Evolutionary conservation across 768 basidiomycete species (phyloP).

Genomic region (Mycena belliarum): DNA sequence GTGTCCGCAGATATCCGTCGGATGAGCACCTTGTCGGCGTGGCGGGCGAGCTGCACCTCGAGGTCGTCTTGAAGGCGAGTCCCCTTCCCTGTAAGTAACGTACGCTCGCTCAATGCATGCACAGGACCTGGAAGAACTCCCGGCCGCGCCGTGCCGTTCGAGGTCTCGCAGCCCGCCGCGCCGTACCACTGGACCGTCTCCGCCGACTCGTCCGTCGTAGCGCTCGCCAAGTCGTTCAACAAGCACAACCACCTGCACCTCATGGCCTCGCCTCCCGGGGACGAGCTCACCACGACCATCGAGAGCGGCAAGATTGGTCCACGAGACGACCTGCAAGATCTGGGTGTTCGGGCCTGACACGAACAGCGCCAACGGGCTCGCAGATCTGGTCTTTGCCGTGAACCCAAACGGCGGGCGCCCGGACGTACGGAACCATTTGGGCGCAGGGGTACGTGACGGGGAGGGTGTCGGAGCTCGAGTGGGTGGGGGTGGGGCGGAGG

Average conservation of each 20-base stretch:
- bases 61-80: slow-evolving; percentile 94
- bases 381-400: slow-evolving; percentile 64
- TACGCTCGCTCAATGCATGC: too few species aligned
- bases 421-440: slow-evolving; percentile 61
- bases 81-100: neutral
- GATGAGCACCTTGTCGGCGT: slow-evolving; percentile 99
- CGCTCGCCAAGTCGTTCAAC: slow-evolving; percentile 97
- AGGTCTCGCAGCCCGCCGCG: slow-evolving; percentile 96
- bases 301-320: slow-evolving; percentile 81
- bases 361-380: too few species aligned
- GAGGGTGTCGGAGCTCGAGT: neutral
- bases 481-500: neutral
- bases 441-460: slow-evolving; percentile 57
- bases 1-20: slow-evolving; percentile 94
- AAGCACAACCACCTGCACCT: slow-evolving; percentile 99
- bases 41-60: slow-evolving; percentile 98
- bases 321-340: slow-evolving; percentile 99
- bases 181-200: slow-evolving; percentile 97
- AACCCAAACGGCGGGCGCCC: slow-evolving; percentile 43
- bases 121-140: slow-evolving; percentile 98
- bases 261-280: slow-evolving; percentile 90
- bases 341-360: slow-evolving; percentile 99
- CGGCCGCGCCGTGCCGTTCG: slow-evolving; percentile 97
- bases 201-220: slow-evolving; percentile 91
- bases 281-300: slow-evolving; percentile 92